Evolutionary conservation across 306 rosid species (phyloP).

Genomic region (Cucurbita argyrosperma): DNA sequence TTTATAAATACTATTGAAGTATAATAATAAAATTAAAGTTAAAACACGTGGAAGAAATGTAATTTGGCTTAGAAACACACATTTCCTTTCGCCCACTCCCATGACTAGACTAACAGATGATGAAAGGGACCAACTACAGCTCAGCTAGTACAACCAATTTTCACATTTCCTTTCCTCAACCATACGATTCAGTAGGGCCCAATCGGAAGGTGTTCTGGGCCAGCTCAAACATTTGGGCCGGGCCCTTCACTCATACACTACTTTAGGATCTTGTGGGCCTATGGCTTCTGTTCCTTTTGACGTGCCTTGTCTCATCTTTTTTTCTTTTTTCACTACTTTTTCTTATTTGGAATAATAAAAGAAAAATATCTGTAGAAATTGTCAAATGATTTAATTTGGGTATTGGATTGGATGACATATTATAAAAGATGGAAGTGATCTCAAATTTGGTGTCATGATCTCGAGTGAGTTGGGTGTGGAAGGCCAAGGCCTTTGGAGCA

Average conservation of each 20-base stretch:
- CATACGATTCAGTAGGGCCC: neutral
- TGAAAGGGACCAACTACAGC: neutral
- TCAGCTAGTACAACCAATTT: neutral
- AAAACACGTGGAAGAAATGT: neutral
- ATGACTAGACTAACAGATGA: neutral
- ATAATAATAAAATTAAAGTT: too few relatives aligned
- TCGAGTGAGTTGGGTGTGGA: neutral
- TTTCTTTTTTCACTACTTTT: neutral
- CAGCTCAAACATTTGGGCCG: neutral
- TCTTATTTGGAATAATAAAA: neutral
- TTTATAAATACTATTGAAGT: too few relatives aligned
- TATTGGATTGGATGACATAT: conserved; percentile 3
- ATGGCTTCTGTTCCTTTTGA: neutral
- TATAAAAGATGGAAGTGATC: neutral
- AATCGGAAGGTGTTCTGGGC: neutral
- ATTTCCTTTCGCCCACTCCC: neutral
- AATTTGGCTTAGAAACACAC: neutral
- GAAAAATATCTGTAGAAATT: too few relatives aligned
- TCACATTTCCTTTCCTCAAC: neutral
- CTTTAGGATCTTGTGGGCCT: neutral
- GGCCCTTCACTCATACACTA: neutral
- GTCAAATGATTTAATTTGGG: neutral
- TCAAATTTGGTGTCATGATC: neutral
- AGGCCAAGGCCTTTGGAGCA: neutral
- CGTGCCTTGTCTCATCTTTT: neutral